Evolutionary conservation across 164 flowering plant species (phyloP), one percentile per base, ranked within the genome.

Genomic region (Cinnamomum micranthum): DNA sequence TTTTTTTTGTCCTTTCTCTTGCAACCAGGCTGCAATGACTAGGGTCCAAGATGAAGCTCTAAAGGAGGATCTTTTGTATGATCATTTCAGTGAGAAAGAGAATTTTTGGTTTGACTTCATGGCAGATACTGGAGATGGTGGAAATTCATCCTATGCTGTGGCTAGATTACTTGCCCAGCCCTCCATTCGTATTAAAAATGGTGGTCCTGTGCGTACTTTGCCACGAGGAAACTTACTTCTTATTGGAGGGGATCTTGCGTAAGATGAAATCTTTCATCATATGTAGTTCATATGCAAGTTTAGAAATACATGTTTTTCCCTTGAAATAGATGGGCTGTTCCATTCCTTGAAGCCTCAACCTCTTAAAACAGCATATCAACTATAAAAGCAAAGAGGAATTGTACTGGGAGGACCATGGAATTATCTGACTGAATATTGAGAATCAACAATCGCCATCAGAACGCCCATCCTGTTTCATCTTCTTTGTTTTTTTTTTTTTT

Each of bases 111-210:
- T 96, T 87, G 99, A 96, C 77, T 96, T 96, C 83, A 96, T 96
- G 98, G 95, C 97, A 41, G 99, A 96, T 85, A 94, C 99, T 62
- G 99, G 99, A 63, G 99, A 96, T 87, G 98, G 99, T 79, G 99
- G 99, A 66, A 94, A 96, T 77, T 94, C 99, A 35, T 89, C 99
- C 33, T 96, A 94, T 81, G 15, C 90, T 71, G 90, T 96, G 63
- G 97, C 99, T 66, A 87, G 91, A 23, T 84, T 96, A 74, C 95
- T 96, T 77, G 99, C 99, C 76, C 98, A 91, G 75, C 98, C 93
- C 78, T 82, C 84, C 67, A 73, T 96, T 74, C 73, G 33, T 41
- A 33, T 87, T 22, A 77, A 72, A n/a, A 62, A 0, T 72, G 80
- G 77, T 50, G 91, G 78, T 73, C 80, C 86, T 50, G 51, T 25